phyloP scores from a whole-genome alignment of 2,329 filamentous ascomycete species.

The Colletotrichum sp. region DNA sequence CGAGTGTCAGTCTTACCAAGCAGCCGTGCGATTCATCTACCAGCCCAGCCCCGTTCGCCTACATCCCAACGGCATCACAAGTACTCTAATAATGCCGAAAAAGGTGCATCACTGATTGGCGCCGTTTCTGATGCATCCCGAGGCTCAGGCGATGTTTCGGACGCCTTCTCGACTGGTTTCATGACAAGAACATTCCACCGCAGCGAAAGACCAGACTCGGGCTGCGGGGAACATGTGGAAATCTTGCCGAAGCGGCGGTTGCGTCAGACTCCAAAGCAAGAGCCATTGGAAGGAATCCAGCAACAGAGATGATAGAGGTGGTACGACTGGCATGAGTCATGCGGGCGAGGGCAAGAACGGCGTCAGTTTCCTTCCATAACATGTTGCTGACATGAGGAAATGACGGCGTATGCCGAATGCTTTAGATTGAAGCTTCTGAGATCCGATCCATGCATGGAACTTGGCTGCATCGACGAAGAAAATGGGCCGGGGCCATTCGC shows the following conservation, averaged over 20 bases:
- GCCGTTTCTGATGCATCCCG: too few species aligned
- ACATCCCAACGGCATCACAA: too few species aligned
- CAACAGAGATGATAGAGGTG: background rate
- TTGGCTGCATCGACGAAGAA: background rate
- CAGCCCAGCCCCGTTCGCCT: too few species aligned
- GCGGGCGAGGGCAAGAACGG: background rate
- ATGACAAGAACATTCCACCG: too few species aligned
- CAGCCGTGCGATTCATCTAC: too few species aligned
- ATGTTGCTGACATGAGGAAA: background rate
- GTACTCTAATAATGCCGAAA: too few species aligned
- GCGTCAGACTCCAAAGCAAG: background rate
- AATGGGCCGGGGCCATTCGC: background rate
- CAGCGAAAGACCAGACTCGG: too few species aligned
- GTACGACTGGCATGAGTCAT: background rate
- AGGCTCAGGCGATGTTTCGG: too few species aligned
- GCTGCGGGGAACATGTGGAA: background rate
- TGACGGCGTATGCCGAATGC: background rate
- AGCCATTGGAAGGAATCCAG: background rate
- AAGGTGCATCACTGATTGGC: too few species aligned
- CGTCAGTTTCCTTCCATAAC: background rate
- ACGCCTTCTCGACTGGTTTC: too few species aligned
- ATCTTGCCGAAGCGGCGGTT: background rate
- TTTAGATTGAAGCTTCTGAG: background rate
- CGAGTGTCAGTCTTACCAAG: too few species aligned
- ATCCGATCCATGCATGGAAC: background rate